Evolutionary conservation across 129 eudicot genomes (phyloP).

Genomic region (Oenanthe sinensis): DNA sequence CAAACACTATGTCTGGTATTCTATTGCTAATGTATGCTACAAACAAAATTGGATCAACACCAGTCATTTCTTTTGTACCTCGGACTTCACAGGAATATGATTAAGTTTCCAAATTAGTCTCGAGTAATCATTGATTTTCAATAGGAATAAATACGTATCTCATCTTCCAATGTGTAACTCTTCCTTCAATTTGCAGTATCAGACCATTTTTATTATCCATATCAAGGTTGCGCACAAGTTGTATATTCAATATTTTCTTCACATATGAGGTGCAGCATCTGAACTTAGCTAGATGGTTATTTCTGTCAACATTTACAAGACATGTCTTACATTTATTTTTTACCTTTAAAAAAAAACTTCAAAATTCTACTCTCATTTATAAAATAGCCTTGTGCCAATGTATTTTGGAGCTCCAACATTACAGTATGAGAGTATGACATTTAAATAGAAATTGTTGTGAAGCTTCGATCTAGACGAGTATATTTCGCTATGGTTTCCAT

Average conservation of each 20-base stretch:
- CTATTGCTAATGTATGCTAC: too few species aligned
- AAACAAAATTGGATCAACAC: too few species aligned
- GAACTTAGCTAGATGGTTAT: neutral
- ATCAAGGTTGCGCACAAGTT: neutral
- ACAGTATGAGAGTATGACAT: neutral
- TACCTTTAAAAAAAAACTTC: neutral
- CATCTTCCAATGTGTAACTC: too few species aligned
- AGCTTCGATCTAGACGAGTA: neutral
- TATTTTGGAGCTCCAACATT: neutral
- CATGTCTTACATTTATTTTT: neutral
- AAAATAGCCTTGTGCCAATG: neutral
- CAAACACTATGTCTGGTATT: too few species aligned
- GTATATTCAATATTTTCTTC: neutral
- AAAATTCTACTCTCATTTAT: neutral
- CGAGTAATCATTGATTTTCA: too few species aligned
- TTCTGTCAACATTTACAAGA: neutral
- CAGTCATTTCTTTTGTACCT: too few species aligned
- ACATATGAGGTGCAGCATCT: too few species aligned
- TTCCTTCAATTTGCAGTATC: too few species aligned
- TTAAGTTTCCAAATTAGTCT: too few species aligned
- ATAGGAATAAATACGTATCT: too few species aligned
- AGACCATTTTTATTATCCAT: neutral
- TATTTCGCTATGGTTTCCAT: neutral
- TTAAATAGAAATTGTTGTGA: neutral
- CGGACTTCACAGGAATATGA: too few species aligned